phyloP scores from a whole-genome alignment of 148 eudicot genomes.

The Selenicereus undatus region DNA sequence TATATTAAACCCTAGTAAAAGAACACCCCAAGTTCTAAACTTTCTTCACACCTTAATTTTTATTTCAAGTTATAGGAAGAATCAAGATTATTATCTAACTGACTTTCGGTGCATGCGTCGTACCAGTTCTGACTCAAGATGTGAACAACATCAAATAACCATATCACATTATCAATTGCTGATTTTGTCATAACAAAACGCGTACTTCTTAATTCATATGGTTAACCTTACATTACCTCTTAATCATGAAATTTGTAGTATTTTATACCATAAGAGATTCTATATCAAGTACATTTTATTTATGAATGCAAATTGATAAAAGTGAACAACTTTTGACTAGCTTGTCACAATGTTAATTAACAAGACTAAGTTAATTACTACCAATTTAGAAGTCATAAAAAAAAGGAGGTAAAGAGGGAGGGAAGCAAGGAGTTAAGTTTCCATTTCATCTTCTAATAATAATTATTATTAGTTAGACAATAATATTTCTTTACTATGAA shows the following conservation, averaged over 20 bases:
- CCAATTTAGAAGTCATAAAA: constrained; percentile 10
- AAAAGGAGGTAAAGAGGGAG: neutral
- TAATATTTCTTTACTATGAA: constrained; percentile 18
- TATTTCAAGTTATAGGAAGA: neutral
- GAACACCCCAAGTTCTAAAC: neutral
- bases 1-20: constrained; percentile 14
- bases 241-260: no score
- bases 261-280: no score
- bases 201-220: neutral
- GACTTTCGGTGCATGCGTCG: neutral
- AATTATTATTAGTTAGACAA: neutral
- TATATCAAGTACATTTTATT: no score
- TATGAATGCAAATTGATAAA: no score
- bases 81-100: constrained; percentile 6
- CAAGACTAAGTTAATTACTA: neutral
- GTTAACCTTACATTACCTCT: no score
- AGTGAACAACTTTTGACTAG: neutral
- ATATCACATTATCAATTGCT: no score
- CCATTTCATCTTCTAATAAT: neutral
- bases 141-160: no score
- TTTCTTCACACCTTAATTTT: constrained; percentile 18
- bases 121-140: no score
- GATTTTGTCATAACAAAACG: neutral
- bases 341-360: neutral
- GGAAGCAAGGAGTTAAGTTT: constrained; percentile 8